phyloP scores from a whole-genome alignment of 2,329 filamentous ascomycete genomes.

The Trichophaea hybrida region DNA sequence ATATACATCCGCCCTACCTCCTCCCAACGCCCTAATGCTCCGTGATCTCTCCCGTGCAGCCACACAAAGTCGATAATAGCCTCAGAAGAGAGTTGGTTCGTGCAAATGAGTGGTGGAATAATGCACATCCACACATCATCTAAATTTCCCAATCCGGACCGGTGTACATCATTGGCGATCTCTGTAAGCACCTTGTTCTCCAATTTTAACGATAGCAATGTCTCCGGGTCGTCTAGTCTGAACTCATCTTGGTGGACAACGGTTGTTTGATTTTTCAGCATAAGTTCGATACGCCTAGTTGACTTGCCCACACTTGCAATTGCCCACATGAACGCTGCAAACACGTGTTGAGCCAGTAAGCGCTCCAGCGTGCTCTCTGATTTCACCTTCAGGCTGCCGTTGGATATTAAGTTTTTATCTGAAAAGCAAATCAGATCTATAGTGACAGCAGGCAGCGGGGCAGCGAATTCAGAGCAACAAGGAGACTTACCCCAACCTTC shows the following conservation, averaged over 20 bases:
- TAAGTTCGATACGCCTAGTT: background rate
- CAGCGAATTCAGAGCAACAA: background rate
- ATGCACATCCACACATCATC: constrained; percentile 4
- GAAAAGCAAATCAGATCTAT: background rate
- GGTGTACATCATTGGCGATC: background rate
- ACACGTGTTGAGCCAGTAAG: constrained; percentile 27
- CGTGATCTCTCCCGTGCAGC: background rate
- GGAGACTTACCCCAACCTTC: background rate
- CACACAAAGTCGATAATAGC: background rate
- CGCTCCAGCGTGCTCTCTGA: constrained; percentile 14
- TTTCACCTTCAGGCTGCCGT: background rate
- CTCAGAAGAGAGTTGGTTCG: background rate
- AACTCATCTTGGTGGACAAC: background rate
- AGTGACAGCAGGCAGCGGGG: background rate
- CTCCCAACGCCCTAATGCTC: background rate
- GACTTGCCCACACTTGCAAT: background rate
- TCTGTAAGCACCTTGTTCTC: constrained; percentile 3
- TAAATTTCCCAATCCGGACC: constrained; percentile 3
- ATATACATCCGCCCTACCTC: background rate
- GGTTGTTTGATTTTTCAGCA: too few relatives aligned
- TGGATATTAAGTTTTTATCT: background rate
- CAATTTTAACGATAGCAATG: constrained; percentile 22
- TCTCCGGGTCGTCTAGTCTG: background rate
- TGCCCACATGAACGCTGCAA: constrained; percentile 28
- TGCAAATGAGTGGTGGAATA: constrained; percentile 4